A percentile compares a stretch with the other conserved stretches of the same genome.
Evolutionary conservation across 2,329 filamentous ascomycete species (phyloP).

Genomic region (Trichoderma sp.): DNA sequence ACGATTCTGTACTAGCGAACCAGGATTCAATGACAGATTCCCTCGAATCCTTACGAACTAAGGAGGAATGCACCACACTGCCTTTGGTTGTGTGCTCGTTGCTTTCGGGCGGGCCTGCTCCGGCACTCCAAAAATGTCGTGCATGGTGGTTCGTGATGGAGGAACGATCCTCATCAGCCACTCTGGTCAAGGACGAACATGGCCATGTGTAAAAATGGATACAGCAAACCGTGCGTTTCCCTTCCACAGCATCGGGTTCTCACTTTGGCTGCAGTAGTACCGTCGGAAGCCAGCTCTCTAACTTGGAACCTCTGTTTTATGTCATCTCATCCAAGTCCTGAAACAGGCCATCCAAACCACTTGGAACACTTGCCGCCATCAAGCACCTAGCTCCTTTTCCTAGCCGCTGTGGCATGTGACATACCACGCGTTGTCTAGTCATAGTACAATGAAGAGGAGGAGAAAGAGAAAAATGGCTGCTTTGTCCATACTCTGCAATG

Average conservation of each 20-base stretch:
- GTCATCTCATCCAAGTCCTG: neutral
- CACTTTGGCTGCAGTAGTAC: neutral
- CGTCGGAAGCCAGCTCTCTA: neutral
- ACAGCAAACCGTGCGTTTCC: neutral
- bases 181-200: neutral
- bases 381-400: neutral
- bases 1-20: neutral
- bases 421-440: neutral
- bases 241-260: neutral
- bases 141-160: neutral
- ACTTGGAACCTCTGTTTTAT: neutral
- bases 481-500: neutral
- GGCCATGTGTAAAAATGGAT: neutral
- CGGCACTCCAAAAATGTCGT: slow-evolving; percentile 7
- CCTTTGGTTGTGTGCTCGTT: neutral
- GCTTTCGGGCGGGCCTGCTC: neutral
- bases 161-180: slow-evolving; percentile 1
- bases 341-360: neutral
- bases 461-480: neutral
- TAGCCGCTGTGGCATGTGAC: neutral
- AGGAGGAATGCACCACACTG: neutral
- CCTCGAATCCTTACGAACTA: neutral
- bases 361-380: neutral
- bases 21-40: neutral
- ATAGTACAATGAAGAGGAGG: neutral